Percentiles rank a stretch among this genome's conserved stretches.
phyloP scores from a whole-genome alignment of 192 early-diverging fungal genomes.

The Umbelopsis vinacea region DNA sequence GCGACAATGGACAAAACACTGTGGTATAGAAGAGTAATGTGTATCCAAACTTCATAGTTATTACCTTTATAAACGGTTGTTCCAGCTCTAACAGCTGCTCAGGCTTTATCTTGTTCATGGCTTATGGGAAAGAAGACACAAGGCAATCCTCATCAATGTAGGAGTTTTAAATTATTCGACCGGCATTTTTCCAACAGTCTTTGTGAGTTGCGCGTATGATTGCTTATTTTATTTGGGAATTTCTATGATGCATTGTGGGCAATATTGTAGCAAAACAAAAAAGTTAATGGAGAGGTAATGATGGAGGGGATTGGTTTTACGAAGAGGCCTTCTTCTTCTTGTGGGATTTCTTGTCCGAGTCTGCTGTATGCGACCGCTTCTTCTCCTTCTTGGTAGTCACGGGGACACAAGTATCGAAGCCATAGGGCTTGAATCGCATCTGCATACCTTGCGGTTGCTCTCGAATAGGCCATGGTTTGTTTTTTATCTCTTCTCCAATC shows the following conservation, averaged over 20 bases:
- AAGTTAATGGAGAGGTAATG: background rate
- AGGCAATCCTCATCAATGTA: background rate
- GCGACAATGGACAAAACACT: too few relatives aligned
- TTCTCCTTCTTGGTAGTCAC: slow-evolving; percentile 14
- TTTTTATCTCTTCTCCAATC: slow-evolving; percentile 46
- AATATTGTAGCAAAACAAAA: background rate
- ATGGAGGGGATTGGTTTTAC: background rate
- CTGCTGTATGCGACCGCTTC: slow-evolving; percentile 11
- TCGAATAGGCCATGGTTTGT: slow-evolving; percentile 44
- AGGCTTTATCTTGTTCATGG: slow-evolving; percentile 72
- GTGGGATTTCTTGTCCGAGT: slow-evolving; percentile 14
- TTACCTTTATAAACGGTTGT: slow-evolving; percentile 92
- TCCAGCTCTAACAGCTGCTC: slow-evolving; percentile 90
- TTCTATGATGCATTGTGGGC: slow-evolving; percentile 5
- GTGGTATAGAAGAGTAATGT: background rate
- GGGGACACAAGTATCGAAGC: slow-evolving; percentile 43
- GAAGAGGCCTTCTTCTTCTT: slow-evolving; percentile 50
- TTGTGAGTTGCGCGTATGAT: background rate
- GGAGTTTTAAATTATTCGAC: background rate
- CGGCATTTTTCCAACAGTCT: background rate
- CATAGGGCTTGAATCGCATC: slow-evolving; percentile 52
- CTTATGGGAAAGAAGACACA: background rate
- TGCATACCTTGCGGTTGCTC: slow-evolving; percentile 53
- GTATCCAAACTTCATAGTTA: background rate
- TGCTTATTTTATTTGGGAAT: background rate